Evolutionary conservation across 2,329 filamentous ascomycete species (phyloP), one percentile per base, ranked within the genome.

Genomic region (Xylaria sp.): DNA sequence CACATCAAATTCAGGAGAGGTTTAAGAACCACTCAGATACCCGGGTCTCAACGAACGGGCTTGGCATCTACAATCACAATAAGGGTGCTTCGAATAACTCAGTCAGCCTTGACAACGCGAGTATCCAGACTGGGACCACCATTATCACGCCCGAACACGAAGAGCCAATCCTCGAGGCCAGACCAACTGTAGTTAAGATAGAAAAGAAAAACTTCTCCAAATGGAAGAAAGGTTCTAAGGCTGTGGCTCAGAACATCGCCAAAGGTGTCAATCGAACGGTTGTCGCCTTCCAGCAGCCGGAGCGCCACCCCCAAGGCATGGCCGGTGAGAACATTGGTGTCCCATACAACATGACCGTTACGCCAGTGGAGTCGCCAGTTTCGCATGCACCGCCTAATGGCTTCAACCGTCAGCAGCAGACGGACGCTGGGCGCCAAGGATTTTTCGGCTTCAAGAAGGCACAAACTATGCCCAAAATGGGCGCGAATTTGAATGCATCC

Each of bases 201-300:
- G 90, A 94, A 75, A 98, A 98, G 83, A 94, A 92, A 63, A 97
- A 94, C 84, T 98, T 98, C 80, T 98, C 98, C 83, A 97, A 97
- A 83, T 98, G 96, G 94, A 97, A 98, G 86, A 97, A 97, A 84
- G 94, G 94, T 48, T 93, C 93, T 48, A 95, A 97, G 82, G 94
- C 93, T 65, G 91, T 98, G 75, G 94, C 94, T 33, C 97, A 98
- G 81, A 95, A 94, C 77, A 92, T 98, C 61, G 92, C 92, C 70
- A 98, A 98, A 83, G 94, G 94, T 62, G 90, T 98, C 80, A 97
- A 97, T 81, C 93, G 94, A 64, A 94, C 94, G 6, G 97, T 98
- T 68, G 91, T 91, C 59, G 91, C 91, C 63, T 90, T 87, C 85
- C 88, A 86, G 78, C 86, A 82, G 78, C 89, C 78, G 56, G 85